Evolutionary conservation across 768 basidiomycete species (phyloP).

Genomic region (Fomitopsis pulvina): DNA sequence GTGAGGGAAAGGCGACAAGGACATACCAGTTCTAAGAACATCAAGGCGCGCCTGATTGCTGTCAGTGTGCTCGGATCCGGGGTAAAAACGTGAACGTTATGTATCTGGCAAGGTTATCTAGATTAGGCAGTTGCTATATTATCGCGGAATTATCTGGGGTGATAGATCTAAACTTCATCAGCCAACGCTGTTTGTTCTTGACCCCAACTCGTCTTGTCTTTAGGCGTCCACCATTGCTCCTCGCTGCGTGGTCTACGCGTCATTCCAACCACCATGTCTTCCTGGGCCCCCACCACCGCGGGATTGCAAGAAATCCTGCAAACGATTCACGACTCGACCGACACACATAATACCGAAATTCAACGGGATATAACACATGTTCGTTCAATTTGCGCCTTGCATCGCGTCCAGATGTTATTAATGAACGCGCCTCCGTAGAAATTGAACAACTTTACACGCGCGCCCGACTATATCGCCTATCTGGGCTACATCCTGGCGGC

Average conservation of each 20-base stretch:
- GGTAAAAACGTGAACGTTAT: not conserved
- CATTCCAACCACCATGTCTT: slow-evolving; percentile 31
- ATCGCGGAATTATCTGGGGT: not conserved
- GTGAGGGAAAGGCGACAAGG: too few relatives aligned
- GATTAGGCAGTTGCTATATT: not conserved
- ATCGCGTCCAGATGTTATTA: slow-evolving; percentile 12
- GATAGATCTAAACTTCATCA: slow-evolving; percentile 2
- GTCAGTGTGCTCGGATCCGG: not conserved
- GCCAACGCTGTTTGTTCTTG: not conserved
- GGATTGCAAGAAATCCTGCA: slow-evolving; percentile 89
- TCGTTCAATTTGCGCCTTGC: slow-evolving; percentile 13
- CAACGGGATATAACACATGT: slow-evolving; percentile 85
- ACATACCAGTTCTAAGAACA: too few relatives aligned
- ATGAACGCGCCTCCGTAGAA: slow-evolving; percentile 42
- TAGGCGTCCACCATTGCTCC: not conserved
- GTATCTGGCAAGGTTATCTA: not conserved
- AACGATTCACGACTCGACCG: slow-evolving; percentile 88
- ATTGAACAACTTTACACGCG: slow-evolving; percentile 80
- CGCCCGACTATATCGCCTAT: slow-evolving; percentile 94
- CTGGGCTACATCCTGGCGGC: slow-evolving; percentile 87
- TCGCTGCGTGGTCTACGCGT: slow-evolving; percentile 8
- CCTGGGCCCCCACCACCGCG: slow-evolving; percentile 80
- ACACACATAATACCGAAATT: slow-evolving; percentile 57
- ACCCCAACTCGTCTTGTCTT: not conserved
- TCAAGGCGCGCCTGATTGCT: not conserved